phyloP scores from a whole-genome alignment of 345 rosid genomes.

The Linum tenue region DNA sequence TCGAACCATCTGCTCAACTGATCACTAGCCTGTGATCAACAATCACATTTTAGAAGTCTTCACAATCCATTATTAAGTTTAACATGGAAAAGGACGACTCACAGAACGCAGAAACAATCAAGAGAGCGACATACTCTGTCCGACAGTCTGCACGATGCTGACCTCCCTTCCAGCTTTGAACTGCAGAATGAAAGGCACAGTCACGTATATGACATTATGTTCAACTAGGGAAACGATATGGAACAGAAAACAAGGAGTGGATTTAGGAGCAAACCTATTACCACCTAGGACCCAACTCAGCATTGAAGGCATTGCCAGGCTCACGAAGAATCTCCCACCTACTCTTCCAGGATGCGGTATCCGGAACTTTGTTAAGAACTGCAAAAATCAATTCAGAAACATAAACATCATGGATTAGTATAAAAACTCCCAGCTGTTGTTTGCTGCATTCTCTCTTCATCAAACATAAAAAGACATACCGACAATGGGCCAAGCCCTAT shows the following conservation, averaged over 20 bases:
- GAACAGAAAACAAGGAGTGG: background rate
- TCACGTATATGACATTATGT: too few relatives aligned
- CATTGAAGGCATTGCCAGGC: conserved; percentile 72
- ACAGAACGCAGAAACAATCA: background rate
- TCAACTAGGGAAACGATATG: background rate
- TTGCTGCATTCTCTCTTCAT: background rate
- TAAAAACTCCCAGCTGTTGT: background rate
- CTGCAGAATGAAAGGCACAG: conserved; percentile 29
- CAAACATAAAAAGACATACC: conserved; percentile 23
- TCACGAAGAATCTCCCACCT: conserved; percentile 72
- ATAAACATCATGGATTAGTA: background rate
- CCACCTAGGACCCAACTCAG: conserved; percentile 90
- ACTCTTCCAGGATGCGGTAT: conserved; percentile 91
- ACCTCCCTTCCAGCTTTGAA: conserved; percentile 75
- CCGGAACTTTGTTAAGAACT: conserved; percentile 79
- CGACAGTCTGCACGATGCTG: conserved; percentile 67
- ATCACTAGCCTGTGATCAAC: conserved; percentile 35
- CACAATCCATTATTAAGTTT: too few relatives aligned
- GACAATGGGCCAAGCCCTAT: conserved; percentile 93
- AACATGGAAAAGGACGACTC: background rate
- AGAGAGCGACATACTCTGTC: conserved; percentile 45
- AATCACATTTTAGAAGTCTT: background rate
- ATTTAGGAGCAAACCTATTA: conserved; percentile 52
- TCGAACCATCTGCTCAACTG: conserved; percentile 38
- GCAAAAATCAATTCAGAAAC: conserved; percentile 15